Evolutionary conservation across 2,329 filamentous ascomycete genomes (phyloP), one percentile per base, ranked within the genome.

Genomic region (Cercospora janseana): DNA sequence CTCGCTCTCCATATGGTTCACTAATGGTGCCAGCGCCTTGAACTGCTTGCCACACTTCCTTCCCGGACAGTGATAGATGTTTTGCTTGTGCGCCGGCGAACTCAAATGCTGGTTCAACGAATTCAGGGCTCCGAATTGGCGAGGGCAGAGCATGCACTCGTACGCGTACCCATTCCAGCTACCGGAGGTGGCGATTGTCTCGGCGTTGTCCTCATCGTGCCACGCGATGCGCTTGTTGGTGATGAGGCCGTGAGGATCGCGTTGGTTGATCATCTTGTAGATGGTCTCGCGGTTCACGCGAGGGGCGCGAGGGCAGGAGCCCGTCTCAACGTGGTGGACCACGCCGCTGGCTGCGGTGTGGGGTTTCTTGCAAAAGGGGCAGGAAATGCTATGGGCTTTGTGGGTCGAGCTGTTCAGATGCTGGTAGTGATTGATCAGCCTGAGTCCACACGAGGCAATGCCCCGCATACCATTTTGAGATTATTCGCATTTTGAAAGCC

Each of bases 321-420:
- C 76, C 0, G 59, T 66, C 55, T 86, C 82, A 1, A 85, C 64
- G 54, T 86, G 79, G 60, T 81, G 71, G 0, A 69, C 61, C 4
- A 84, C 56, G 3, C 79, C 81, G 1, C 75, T 79, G 1, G 80
- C 79, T 0, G 76, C 75, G 7, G 72, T 66, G 53, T 72, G 79
- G 6, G 21, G 2, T 38, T 51, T 27, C 45, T 69, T 61, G 66
- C 82, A 86, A 59, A 80, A 84, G 0, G 77, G 81, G 43, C 82
- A 86, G 0, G 32, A 1, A 6, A 82, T 63, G 2, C 63, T 63
- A 0, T 40, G 51, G 46, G 75, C 74, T 0, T 69, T 69, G 59
- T 86, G 81, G 37, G 63, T 59, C 4, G 67, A 67, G 0, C 79
- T 83, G 20, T 76, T 77, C 2, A 79, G 67, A 54, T 85, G 81